Evolutionary conservation across 2,329 filamentous ascomycete genomes (phyloP).

Genomic region (Xylaria sp.): DNA sequence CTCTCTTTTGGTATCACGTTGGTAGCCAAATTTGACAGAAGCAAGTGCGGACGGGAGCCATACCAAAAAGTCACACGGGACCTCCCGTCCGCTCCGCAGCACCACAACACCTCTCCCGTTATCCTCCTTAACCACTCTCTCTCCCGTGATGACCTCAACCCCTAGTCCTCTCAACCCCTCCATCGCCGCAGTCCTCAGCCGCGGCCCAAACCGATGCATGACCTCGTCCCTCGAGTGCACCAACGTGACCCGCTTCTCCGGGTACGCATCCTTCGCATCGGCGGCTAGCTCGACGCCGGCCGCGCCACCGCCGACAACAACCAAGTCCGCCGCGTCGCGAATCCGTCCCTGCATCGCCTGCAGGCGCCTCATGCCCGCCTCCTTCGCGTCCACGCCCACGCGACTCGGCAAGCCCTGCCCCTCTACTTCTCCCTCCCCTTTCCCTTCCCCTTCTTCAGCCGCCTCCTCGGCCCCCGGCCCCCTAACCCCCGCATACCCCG

Average conservation of each 20-base stretch:
- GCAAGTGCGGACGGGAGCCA: slow-evolving; percentile 19
- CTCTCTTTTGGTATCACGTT: slow-evolving; percentile 5
- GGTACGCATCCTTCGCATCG: slow-evolving; percentile 59
- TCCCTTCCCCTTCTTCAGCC: no score
- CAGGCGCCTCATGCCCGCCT: slow-evolving; percentile 47
- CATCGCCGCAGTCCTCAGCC: slow-evolving; percentile 43
- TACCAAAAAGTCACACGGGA: slow-evolving; percentile 56
- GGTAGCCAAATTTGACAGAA: background rate
- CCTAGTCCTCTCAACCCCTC: slow-evolving; percentile 50
- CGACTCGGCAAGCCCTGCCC: slow-evolving; percentile 49
- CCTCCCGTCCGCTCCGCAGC: slow-evolving; percentile 47
- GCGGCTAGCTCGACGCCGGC: slow-evolving; percentile 64
- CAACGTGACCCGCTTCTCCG: slow-evolving; percentile 58
- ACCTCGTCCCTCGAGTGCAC: slow-evolving; percentile 59
- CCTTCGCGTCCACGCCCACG: slow-evolving; percentile 46
- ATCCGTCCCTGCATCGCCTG: slow-evolving; percentile 50
- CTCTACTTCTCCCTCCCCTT: background rate
- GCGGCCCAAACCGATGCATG: slow-evolving; percentile 55
- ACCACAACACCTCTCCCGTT: slow-evolving; percentile 43
- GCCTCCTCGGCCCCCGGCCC: background rate
- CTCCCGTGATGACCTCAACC: slow-evolving; percentile 53
- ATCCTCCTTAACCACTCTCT: slow-evolving; percentile 46
- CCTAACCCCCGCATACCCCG: slow-evolving; percentile 28
- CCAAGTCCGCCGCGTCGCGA: slow-evolving; percentile 45
- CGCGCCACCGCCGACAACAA: slow-evolving; percentile 61